phyloP scores from a whole-genome alignment of 352 stramenopile species.

The Aphanomyces euteiches region DNA sequence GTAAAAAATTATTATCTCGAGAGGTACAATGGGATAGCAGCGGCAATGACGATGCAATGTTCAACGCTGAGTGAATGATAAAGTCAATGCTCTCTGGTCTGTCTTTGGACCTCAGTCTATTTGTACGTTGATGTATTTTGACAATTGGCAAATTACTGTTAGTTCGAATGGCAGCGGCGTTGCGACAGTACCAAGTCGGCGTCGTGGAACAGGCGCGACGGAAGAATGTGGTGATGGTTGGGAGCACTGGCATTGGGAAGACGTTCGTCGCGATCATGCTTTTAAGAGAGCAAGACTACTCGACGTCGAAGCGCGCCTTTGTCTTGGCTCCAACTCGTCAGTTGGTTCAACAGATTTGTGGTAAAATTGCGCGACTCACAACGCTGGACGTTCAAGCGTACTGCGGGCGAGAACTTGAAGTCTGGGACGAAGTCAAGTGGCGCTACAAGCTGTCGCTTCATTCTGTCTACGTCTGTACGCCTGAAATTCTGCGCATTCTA shows the following conservation, averaged over 20 bases:
- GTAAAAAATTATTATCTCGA: too few species aligned
- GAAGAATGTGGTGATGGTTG: slow-evolving; percentile 80
- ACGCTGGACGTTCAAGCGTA: slow-evolving; percentile 56
- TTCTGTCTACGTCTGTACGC: slow-evolving; percentile 82
- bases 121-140: too few species aligned
- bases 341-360: slow-evolving; percentile 70
- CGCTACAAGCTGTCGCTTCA: slow-evolving; percentile 46
- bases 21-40: too few species aligned
- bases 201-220: slow-evolving; percentile 61
- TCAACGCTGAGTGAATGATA: too few species aligned
- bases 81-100: too few species aligned
- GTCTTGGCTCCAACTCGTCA: slow-evolving; percentile 80
- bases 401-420: slow-evolving; percentile 46
- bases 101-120: too few species aligned
- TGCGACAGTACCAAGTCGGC: slow-evolving; percentile 67
- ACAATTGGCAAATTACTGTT: too few species aligned
- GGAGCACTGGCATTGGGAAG: slow-evolving; percentile 80
- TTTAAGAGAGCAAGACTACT: slow-evolving; percentile 72
- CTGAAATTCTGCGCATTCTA: slow-evolving; percentile 79
- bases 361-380: slow-evolving; percentile 62
- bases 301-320: slow-evolving; percentile 59
- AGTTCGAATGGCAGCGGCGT: slow-evolving; percentile 6
- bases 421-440: slow-evolving; percentile 68
- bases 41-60: too few species aligned
- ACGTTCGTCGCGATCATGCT: slow-evolving; percentile 77